Evolutionary conservation across 768 basidiomycete genomes (phyloP).

Genomic region (Chalciporus piperatus): DNA sequence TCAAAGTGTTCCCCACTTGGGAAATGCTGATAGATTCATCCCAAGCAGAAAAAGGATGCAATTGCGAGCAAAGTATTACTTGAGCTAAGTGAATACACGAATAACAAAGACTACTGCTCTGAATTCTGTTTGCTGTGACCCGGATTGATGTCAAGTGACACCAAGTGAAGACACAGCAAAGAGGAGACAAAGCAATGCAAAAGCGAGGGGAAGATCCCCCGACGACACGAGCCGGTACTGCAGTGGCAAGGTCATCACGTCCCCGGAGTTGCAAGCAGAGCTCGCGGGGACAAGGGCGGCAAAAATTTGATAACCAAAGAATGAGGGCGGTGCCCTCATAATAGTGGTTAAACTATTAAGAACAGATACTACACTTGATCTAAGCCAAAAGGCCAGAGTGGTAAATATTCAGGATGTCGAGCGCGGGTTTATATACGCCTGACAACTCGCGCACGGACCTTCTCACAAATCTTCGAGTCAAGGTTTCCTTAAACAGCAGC

Average conservation of each 20-base stretch:
- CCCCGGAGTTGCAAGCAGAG: slow-evolving; percentile 38
- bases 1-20: no score
- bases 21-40: no score
- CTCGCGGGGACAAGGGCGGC: slow-evolving; percentile 22
- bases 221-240: background rate
- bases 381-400: slow-evolving; percentile 62
- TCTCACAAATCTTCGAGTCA: background rate
- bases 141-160: no score
- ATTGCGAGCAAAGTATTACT: no score
- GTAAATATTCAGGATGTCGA: slow-evolving; percentile 2
- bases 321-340: slow-evolving; percentile 53
- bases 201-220: background rate
- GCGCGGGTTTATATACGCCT: slow-evolving; percentile 1
- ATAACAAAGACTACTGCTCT: background rate
- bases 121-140: background rate
- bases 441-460: slow-evolving; percentile 7
- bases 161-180: background rate
- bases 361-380: slow-evolving; percentile 80
- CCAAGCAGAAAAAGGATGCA: no score
- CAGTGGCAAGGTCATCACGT: background rate
- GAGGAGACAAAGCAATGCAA: background rate
- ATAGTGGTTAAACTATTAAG: slow-evolving; percentile 60
- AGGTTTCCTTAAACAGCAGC: background rate
- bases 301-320: slow-evolving; percentile 51
- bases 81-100: no score